Evolutionary conservation across 768 basidiomycete species (phyloP), one percentile per base, ranked within the genome.

Genomic region (Termitomyces sp.): DNA sequence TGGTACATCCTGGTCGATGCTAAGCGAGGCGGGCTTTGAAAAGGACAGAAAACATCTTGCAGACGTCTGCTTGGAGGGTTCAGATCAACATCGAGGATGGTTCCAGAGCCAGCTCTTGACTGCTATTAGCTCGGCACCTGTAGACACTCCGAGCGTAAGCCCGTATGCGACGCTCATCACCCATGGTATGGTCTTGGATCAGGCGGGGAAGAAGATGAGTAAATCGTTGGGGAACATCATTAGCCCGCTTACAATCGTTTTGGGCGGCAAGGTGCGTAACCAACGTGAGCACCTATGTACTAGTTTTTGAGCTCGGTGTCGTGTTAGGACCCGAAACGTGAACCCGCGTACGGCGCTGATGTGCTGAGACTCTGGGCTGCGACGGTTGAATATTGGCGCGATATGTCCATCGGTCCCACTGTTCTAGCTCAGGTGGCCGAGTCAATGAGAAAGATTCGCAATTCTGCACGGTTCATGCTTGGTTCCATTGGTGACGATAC

Each of bases 1-100:
- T 63, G 96, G 96, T 4, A 86, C 90, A 2, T 91, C 94, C 3
- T 99, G 96, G 96, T 86, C 91, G 2, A 80, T 91, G 76, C 72
- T 96, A 17, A 61, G 64, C 6, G 72, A 73, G 37, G 72, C 76
- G 49, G 76, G 69, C 19, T 70, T 73, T 17, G 58, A 52, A 12
- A 63, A 62, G 34, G 59, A 51, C 44, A 67, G 74, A 60, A 71
- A 67, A 30, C 73, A 79, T 51, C 72, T 76, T 42, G 91, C 94
- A 1, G 94, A 98, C 64, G 78, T 98, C 28, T 96, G 92, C 66
- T 73, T 99, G 28, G 96, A 99, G 66, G 97, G 97, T 14, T 89
- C 91, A 1, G 96, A 99, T 70, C 96, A 98, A 69, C 96, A 99
- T 70, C 87, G 96, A 7, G 96, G 96, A 9, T 99, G 96, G 96